Base-by-base conservation (phyloP, 331 rosid species). In the Saraca asoca region DNA sequence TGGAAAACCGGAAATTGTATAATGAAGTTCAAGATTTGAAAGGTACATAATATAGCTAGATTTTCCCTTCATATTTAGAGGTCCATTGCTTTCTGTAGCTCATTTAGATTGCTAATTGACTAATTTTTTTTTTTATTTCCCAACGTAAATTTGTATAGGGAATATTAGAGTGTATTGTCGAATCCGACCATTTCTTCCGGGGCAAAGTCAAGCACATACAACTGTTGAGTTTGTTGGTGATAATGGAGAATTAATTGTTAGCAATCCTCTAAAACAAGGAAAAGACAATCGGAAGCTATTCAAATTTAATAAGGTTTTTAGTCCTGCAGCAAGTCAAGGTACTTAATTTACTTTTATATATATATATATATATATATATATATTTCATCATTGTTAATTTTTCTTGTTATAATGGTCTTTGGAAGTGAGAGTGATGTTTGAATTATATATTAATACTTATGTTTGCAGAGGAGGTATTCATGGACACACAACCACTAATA, bases 21-120 rank as follows among this genome's bases (percentile, higher is more conserved):
- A 84, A 87, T 46, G 95, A 84, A 58, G 88, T 84, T 73, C 95
- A 87, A 57, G 95, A 87, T 59, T 80, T 87, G 73, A 87, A 87
- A 82, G 95, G 95, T 84, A 69, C 4, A 12, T 33, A 24, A 24
- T 24, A 12, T 39, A 15, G 15, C 38, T 37, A 12, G 19, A 10
- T 0, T 52, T 39, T 49, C 49, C 69, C 34, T 16, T 17, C 37
- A 33, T 15, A 64, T 5, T 17, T 31, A 13, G 39, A 49, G 44
- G 34, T 16, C 2, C n/a, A 2, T 0, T 53, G 11, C 14, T 19
- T 51, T 24, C 31, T 63, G 52, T 66, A 37, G 29, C 14, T 19
- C 66, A 41, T n/a, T 39, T 11, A 19, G 20, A 56, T 57, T 61
- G 46, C 57, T 42, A 63, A 18, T 61, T 58, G 24, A 52, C 34